phyloP scores from a whole-genome alignment of 345 rosid species.

The Lumnitzera littorea region DNA sequence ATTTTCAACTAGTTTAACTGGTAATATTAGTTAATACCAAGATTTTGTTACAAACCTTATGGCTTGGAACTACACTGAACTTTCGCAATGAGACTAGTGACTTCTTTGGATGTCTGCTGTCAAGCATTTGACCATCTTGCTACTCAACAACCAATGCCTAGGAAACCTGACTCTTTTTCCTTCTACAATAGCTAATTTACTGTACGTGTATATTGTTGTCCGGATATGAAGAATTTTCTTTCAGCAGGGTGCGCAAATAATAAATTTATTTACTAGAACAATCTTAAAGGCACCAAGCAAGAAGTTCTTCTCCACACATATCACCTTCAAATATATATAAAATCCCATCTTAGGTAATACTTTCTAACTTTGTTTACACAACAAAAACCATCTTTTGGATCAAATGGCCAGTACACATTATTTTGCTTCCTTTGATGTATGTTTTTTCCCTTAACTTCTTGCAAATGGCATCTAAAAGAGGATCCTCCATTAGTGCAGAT shows the following conservation, averaged over 20 bases:
- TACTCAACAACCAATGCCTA: conserved; percentile 37
- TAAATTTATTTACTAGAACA: conserved; percentile 58
- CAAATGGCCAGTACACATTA: conserved; percentile 46
- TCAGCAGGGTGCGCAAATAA: background rate
- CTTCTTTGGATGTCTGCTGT: conserved; percentile 82
- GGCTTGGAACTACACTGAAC: no score
- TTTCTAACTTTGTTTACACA: conserved; percentile 75
- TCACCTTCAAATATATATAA: conserved; percentile 52
- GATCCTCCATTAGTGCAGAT: conserved; percentile 62
- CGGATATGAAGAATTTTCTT: background rate
- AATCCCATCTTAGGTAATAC: conserved; percentile 50
- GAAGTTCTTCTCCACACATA: conserved; percentile 85
- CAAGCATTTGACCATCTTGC: conserved; percentile 53
- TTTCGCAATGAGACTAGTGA: conserved; percentile 30
- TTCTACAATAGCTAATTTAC: conserved; percentile 29
- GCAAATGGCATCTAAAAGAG: conserved; percentile 58
- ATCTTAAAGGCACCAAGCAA: conserved; percentile 83
- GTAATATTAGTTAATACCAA: no score
- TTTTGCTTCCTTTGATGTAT: conserved; percentile 55
- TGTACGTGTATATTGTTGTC: background rate
- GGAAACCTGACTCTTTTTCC: conserved; percentile 36
- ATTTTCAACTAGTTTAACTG: no score
- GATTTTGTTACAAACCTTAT: no score
- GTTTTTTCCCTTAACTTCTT: conserved; percentile 67
- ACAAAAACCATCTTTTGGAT: conserved; percentile 82